These are phyloP conservation scores for Dentiscutata heterogama DNA, from an alignment of 371 early-diverging fungal genomes.

Conservation along the genomic window DNA sequence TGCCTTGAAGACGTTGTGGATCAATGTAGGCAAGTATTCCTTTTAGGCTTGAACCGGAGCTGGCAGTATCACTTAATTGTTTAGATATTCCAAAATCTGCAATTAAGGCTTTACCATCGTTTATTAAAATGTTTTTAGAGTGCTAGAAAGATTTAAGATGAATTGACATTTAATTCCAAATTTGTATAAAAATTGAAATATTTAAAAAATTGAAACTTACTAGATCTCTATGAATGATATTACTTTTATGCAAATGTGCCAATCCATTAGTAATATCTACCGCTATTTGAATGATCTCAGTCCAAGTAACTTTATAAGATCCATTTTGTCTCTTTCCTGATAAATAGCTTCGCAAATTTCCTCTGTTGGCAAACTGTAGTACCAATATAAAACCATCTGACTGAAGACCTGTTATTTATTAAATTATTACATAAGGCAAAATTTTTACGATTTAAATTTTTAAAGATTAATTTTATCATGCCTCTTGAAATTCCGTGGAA, in stretches of 20 bases:
- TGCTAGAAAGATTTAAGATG: background rate
- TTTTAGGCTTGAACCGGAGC: background rate
- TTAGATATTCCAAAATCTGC: background rate
- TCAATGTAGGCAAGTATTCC: slow-evolving; percentile 13
- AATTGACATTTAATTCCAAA: background rate
- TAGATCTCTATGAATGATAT: background rate
- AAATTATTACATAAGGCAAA: no score
- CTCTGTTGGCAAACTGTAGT: no score
- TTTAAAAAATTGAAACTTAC: background rate
- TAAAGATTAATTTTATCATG: no score
- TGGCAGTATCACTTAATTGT: background rate
- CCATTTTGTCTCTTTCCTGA: no score
- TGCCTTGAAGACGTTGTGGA: background rate
- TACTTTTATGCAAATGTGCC: background rate
- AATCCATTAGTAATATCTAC: slow-evolving; percentile 6
- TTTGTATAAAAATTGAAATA: background rate
- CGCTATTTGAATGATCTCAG: background rate
- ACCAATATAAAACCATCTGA: no score
- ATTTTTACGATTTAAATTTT: no score
- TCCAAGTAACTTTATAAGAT: background rate
- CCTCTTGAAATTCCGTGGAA: no score
- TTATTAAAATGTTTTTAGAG: background rate
- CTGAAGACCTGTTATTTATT: no score
- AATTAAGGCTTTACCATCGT: background rate
- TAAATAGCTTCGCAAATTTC: no score